A percentile compares a stretch with the other conserved stretches of the same genome.
phyloP scores from a whole-genome alignment of 208 protist genomes.

The Wallacemonas collosoma region DNA sequence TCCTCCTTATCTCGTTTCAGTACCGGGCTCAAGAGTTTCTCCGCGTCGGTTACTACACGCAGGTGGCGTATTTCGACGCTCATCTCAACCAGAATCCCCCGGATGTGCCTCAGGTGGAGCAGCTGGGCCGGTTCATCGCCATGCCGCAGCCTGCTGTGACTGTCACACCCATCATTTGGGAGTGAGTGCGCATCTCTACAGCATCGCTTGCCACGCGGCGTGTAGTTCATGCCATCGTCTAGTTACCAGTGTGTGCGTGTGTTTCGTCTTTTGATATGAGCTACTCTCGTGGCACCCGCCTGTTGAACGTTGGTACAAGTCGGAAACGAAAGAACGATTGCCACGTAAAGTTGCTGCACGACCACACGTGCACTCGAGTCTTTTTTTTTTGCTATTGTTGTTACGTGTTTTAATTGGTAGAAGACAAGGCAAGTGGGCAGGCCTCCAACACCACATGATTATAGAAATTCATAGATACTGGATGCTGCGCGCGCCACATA shows the following conservation, averaged over 20 bases:
- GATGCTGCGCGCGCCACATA: not conserved
- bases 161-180: conserved; percentile 75
- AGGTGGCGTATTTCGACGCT: conserved; percentile 92
- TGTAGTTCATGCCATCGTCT: no score
- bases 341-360: no score
- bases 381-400: no score
- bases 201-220: no score
- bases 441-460: not conserved
- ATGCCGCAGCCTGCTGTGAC: conserved; percentile 89
- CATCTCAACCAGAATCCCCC: conserved; percentile 71
- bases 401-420: no score
- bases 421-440: no score
- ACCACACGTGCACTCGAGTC: no score
- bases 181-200: conserved; percentile 5
- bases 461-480: conserved; percentile 13
- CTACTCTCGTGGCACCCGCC: no score
- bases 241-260: no score
- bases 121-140: conserved; percentile 81
- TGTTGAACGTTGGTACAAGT: no score
- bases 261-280: no score
- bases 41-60: conserved; percentile 97
- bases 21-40: conserved; percentile 97
- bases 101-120: conserved; percentile 33
- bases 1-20: conserved; percentile 96
- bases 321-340: no score